Evolutionary conservation across 2,329 filamentous ascomycete genomes (phyloP), one percentile per base, ranked within the genome.

Genomic region (Aspergillus japonicus): DNA sequence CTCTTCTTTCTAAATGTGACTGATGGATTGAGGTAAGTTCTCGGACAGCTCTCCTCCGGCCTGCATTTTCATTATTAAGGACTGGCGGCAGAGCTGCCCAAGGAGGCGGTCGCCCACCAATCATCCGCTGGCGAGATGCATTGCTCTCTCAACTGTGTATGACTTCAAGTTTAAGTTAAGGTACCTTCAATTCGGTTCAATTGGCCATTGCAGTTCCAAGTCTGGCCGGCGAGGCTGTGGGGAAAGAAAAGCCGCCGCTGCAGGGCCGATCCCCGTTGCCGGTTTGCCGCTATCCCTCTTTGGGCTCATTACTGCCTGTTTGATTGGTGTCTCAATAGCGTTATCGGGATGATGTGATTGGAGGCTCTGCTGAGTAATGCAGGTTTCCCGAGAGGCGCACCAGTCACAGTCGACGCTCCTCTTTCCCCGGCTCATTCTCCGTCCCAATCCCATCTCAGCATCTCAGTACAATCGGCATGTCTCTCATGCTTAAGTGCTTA

Each of bases 231-330:
- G 44, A 55, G 44, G 59, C 33, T 68, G 61, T 66, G 64, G 66
- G 63, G 65, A 64, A 62, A 61, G 16, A 19, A 16, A 44, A 51
- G 50, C 60, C 62, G 59, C 61, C 62, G 54, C 65, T 67, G 64
- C 65, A 67, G 67, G 63, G 66, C 65, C 60, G 67, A 69, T 69
- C 67, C 65, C 66, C 66, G 67, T 69, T 69, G 62, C 62, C 64
- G 59, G 61, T 60, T 50, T 63, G 49, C 61, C 62, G 57, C 60
- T 68, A 70, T 48, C 47, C 69, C 64, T 35, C 49, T 63, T 67
- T 66, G 51, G 59, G 31, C 4, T 16, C 8, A 44, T 8, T 11
- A 12, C 10, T 16, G 3, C 2, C 1, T 0, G 23, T 26, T 10
- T 72, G 64, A 72, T 72, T 72, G 69, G 70, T 5, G 8, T n/a